Base-by-base conservation (phyloP, 768 basidiomycete genomes). In the Collybia nuda region DNA sequence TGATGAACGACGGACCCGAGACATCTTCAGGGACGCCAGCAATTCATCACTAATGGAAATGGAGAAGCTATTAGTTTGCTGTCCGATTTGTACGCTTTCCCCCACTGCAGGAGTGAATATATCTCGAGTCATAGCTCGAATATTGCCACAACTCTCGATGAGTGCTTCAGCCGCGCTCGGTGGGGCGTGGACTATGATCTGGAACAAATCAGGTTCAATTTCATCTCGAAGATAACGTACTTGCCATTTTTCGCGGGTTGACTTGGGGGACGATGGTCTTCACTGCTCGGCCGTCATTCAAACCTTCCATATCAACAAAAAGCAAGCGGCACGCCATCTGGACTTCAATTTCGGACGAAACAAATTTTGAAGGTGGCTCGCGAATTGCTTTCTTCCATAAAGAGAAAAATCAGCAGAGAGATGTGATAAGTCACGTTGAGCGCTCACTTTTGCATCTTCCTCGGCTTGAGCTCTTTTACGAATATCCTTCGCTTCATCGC, bases 241-340 rank as follows among this genome's bases (percentile, higher is more conserved):
- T 40, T 48, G 94, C 96, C 84, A 98, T 85, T 76, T 94, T 95
- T 17, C 97, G 80, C 24, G 97, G 97, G 61, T 96, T 94, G 53
- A 99, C 85, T 73, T 97, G 92, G 2, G 96, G 92, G 4, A 98
- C 86, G 55, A 99, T 97, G 0, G 90, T 94, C 68, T 98, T 98
- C 53, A 97, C 86, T 0, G 97, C 94, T 53, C 96, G 90, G 1
- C 96, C 96, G 60, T 99, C 97, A 59, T 95, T 95, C 47, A 96
- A 71, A 24, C 97, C 97, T 62, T 98, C 97, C 82, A 98, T 85
- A 62, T 99, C 96, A 40, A 98, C 84, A 60, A 90, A 98, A 40
- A 94, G 80, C 23, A 98, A 70, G 4, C 88, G 84, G 59, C 96
- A 97, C 24, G 88, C 83, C 28, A 98, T 63, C 50, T 93, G 86